Percentiles rank a stretch among this genome's conserved stretches.
phyloP scores from a whole-genome alignment of 805 yeast species.

The Candida patagonica region DNA sequence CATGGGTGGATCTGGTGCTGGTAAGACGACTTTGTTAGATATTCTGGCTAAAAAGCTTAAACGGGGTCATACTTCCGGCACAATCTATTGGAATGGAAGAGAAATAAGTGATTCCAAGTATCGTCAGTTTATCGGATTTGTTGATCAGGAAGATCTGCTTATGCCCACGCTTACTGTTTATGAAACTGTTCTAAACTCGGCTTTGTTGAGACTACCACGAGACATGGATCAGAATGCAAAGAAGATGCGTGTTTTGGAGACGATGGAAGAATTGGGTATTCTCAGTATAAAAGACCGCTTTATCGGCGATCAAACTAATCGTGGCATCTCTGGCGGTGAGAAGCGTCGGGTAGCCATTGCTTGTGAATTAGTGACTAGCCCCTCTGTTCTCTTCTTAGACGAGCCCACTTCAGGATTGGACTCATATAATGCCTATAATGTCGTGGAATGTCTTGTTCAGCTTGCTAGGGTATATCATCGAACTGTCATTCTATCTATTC shows the following conservation, averaged over 20 bases:
- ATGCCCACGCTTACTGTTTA: conserved; percentile 91
- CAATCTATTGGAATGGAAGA: conserved; percentile 64
- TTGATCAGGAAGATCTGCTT: conserved; percentile 88
- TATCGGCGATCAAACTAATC: conserved; percentile 78
- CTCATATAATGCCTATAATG: conserved; percentile 86
- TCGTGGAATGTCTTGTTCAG: conserved; percentile 72
- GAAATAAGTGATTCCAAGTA: conserved; percentile 34
- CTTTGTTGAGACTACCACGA: conserved; percentile 76
- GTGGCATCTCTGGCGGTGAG: conserved; percentile 94
- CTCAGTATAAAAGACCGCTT: conserved; percentile 71
- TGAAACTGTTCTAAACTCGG: conserved; percentile 90
- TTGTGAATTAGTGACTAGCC: conserved; percentile 84
- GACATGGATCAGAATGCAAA: conserved; percentile 67
- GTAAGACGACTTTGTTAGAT: conserved; percentile 88
- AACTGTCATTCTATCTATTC: conserved; percentile 87
- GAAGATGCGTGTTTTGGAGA: conserved; percentile 71
- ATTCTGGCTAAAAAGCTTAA: conserved; percentile 85
- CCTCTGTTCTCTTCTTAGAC: conserved; percentile 72
- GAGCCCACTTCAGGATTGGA: conserved; percentile 97
- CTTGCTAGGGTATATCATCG: conserved; percentile 74
- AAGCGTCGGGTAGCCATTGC: conserved; percentile 89
- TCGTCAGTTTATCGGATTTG: conserved; percentile 76
- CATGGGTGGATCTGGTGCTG: conserved; percentile 99
- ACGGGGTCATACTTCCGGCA: conserved; percentile 61
- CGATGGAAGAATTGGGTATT: conserved; percentile 77